phyloP scores from a whole-genome alignment of 768 basidiomycete genomes.

The Boletus subcaerulescens region DNA sequence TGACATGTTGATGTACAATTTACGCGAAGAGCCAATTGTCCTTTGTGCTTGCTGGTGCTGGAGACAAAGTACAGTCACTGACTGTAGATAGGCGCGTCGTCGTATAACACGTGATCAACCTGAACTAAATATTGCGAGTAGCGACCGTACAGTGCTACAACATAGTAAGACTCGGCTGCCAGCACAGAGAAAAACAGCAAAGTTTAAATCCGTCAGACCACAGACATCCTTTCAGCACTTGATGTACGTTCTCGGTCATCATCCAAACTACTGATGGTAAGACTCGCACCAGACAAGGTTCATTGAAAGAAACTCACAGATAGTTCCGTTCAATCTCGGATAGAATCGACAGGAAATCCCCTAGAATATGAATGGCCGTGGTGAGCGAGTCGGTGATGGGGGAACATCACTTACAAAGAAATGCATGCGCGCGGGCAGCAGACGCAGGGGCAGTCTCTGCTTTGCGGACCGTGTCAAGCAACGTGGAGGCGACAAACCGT shows the following conservation, averaged over 20 bases:
- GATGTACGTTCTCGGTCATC: slow-evolving; percentile 43
- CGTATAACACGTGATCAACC: slow-evolving; percentile 17
- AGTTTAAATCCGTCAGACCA: slow-evolving; percentile 8
- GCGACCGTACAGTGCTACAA: too few relatives aligned
- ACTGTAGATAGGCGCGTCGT: not conserved
- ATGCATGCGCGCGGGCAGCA: slow-evolving; percentile 82
- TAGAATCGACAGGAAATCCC: slow-evolving; percentile 90
- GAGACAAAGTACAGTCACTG: too few relatives aligned
- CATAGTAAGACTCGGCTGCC: too few relatives aligned
- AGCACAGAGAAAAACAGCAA: too few relatives aligned
- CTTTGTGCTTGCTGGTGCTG: not conserved
- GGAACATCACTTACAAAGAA: slow-evolving; percentile 59
- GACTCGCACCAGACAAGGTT: not conserved
- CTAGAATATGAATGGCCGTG: slow-evolving; percentile 34
- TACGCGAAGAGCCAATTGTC: not conserved
- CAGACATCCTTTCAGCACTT: slow-evolving; percentile 51
- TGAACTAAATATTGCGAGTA: not conserved
- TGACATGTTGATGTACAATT: slow-evolving; percentile 14
- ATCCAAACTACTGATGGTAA: slow-evolving; percentile 44
- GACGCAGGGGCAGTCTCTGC: slow-evolving; percentile 77
- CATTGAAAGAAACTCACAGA: slow-evolving; percentile 47
- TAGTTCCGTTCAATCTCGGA: slow-evolving; percentile 93
- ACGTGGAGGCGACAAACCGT: slow-evolving; percentile 86
- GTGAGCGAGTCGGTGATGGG: slow-evolving; percentile 2
- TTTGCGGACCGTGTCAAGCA: slow-evolving; percentile 80